Conservation (phyloP, 2,329 filamentous ascomycete genomes). For the Penicillium verrucosum region DNA sequence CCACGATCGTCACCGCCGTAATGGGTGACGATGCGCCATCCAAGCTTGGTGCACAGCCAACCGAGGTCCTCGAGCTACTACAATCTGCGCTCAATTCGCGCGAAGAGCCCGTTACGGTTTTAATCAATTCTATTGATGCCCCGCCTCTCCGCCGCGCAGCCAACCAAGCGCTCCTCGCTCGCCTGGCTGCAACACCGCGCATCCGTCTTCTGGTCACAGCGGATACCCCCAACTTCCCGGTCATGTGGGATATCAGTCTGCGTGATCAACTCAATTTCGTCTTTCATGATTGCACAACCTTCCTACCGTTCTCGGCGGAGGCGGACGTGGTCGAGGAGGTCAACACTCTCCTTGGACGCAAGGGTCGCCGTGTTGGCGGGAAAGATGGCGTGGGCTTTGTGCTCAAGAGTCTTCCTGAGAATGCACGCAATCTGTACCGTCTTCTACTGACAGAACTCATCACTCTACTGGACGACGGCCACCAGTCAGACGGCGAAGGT, state of each 20-base stretch:
- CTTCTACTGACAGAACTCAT: conserved; percentile 83
- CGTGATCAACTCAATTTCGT: conserved; percentile 79
- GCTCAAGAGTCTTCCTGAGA: conserved; percentile 83
- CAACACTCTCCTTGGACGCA: conserved; percentile 78
- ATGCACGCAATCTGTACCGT: conserved; percentile 81
- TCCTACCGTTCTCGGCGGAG: conserved; percentile 69
- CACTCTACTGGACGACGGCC: conserved; percentile 58
- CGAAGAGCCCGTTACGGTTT: conserved; percentile 56
- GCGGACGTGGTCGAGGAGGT: conserved; percentile 86
- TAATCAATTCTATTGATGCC: conserved; percentile 87
- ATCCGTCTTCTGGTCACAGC: conserved; percentile 75
- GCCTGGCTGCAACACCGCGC: conserved; percentile 69
- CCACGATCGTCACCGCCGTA: conserved; percentile 64
- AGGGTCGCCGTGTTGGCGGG: conserved; percentile 74
- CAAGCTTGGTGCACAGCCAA: conserved; percentile 62
- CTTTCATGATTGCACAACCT: conserved; percentile 94
- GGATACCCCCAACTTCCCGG: conserved; percentile 80
- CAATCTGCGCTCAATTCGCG: conserved; percentile 57
- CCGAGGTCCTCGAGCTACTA: conserved; percentile 66
- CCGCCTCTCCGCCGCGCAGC: conserved; percentile 67
- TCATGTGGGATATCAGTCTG: conserved; percentile 87
- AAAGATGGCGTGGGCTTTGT: conserved; percentile 92
- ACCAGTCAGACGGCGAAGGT: conserved; percentile 50
- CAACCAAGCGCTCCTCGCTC: conserved; percentile 69
- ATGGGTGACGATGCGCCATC: conserved; percentile 41